Percentiles rank a stretch among this genome's conserved stretches.
Evolutionary conservation across 495 filamentous ascomycete species (phyloP).

Genomic region (Talaromyces proteolyticus): DNA sequence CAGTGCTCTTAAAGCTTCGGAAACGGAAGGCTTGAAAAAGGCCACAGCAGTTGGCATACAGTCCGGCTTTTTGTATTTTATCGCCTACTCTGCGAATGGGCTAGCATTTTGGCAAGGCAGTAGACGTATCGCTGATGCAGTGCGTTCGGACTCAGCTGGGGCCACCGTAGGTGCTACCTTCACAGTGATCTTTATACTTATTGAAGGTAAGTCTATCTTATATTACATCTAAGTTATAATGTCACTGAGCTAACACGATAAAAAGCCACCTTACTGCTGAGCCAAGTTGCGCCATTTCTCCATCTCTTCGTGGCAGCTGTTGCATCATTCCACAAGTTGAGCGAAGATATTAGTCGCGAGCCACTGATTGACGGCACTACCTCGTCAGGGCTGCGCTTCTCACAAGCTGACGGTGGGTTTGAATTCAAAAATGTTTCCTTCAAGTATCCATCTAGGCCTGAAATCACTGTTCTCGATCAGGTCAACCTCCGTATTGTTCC

Average conservation of each 20-base stretch:
- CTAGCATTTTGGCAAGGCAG: conserved; percentile 65
- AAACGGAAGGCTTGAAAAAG: conserved; percentile 51
- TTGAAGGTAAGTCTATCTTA: conserved; percentile 36
- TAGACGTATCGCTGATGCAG: conserved; percentile 41
- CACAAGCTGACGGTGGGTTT: conserved; percentile 34
- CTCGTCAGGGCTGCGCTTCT: conserved; percentile 23
- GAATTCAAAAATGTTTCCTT: conserved; percentile 52
- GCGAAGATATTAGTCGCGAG: conserved; percentile 43
- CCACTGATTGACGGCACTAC: conserved; percentile 44
- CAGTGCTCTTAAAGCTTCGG: conserved; percentile 35
- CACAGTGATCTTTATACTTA: not conserved
- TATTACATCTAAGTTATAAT: too few species aligned
- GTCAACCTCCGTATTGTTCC: conserved; percentile 48
- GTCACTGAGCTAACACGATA: too few species aligned
- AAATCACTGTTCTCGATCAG: conserved; percentile 46
- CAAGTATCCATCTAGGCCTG: conserved; percentile 56
- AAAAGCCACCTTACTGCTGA: conserved; percentile 53
- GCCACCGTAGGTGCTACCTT: conserved; percentile 49
- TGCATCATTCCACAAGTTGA: conserved; percentile 45
- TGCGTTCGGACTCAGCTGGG: conserved; percentile 21
- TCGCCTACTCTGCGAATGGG: conserved; percentile 58
- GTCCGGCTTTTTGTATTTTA: conserved; percentile 61
- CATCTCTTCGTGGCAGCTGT: conserved; percentile 53
- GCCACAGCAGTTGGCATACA: conserved; percentile 52
- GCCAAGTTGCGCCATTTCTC: conserved; percentile 57